phyloP scores from a whole-genome alignment of 257 asterid species.

The Coffea canephora region DNA sequence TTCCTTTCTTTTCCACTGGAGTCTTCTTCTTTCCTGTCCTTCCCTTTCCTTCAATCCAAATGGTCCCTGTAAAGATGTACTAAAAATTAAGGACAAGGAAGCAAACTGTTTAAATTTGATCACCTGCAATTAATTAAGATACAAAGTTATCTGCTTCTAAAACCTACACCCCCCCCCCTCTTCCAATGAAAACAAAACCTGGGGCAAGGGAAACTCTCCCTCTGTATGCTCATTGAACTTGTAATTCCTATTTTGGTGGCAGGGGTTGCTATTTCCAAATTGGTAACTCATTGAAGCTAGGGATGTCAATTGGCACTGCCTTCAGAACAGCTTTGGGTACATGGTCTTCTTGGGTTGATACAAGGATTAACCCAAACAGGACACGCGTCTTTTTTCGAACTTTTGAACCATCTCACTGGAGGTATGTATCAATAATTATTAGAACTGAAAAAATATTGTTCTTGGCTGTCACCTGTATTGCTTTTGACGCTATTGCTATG shows the following conservation, averaged over 20 bases:
- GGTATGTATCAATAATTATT: constrained; percentile 35
- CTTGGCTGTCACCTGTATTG: background rate
- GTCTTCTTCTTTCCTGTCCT: too few species aligned
- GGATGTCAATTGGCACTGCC: constrained; percentile 60
- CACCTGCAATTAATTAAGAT: too few species aligned
- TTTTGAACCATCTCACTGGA: constrained; percentile 85
- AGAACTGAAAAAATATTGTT: background rate
- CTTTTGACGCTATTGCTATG: background rate
- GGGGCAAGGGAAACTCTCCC: too few species aligned
- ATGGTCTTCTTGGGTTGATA: constrained; percentile 78
- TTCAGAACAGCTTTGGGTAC: constrained; percentile 56
- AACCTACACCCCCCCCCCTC: too few species aligned
- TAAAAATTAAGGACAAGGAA: background rate
- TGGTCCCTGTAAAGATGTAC: background rate
- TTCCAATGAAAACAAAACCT: too few species aligned
- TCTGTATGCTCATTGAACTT: constrained; percentile 1
- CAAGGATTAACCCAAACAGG: constrained; percentile 43
- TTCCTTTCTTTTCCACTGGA: too few species aligned
- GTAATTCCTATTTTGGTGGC: constrained; percentile 31
- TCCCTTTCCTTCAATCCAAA: too few species aligned
- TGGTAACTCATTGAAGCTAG: constrained; percentile 48
- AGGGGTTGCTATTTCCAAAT: constrained; percentile 87
- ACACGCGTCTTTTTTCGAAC: constrained; percentile 69
- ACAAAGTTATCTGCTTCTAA: too few species aligned
- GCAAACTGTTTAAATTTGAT: background rate